Evolutionary conservation across 306 rosid genomes (phyloP).

Genomic region (Erythrophleum fordii): DNA sequence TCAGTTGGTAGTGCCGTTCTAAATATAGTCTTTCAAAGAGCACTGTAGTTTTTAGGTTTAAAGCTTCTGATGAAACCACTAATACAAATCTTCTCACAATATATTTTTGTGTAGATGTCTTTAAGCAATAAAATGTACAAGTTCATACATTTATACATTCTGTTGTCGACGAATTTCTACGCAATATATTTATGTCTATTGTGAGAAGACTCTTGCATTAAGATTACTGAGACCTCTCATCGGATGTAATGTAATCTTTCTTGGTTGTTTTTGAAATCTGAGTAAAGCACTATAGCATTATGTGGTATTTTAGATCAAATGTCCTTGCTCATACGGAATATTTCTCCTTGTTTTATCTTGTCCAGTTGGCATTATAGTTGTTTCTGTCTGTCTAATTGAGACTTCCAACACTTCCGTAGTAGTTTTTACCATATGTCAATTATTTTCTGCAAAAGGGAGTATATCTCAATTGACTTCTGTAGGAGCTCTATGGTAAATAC

Average conservation of each 20-base stretch:
- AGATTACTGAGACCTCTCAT: neutral
- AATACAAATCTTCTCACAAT: neutral
- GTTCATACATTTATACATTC: neutral
- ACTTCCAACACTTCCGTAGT: constrained; percentile 22
- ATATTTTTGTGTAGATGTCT: neutral
- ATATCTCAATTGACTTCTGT: neutral
- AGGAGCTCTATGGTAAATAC: constrained; percentile 11
- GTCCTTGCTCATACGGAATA: neutral
- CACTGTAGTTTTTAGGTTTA: neutral
- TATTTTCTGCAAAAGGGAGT: neutral
- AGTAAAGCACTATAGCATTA: neutral
- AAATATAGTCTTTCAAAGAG: constrained; percentile 30
- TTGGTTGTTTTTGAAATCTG: neutral
- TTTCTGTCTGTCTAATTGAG: constrained; percentile 13
- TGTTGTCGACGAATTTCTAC: constrained; percentile 15
- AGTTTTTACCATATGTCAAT: neutral
- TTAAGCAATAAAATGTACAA: neutral
- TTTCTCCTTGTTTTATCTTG: constrained; percentile 16
- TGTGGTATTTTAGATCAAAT: constrained; percentile 11
- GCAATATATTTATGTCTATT: neutral
- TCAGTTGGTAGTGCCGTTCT: neutral
- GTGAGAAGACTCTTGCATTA: neutral
- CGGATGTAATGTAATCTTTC: neutral
- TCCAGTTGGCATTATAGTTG: neutral
- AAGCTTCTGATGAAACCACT: constrained; percentile 28